Base-by-base conservation (phyloP, 192 early-diverging fungal species). In the Bifiguratus adelaidae region DNA sequence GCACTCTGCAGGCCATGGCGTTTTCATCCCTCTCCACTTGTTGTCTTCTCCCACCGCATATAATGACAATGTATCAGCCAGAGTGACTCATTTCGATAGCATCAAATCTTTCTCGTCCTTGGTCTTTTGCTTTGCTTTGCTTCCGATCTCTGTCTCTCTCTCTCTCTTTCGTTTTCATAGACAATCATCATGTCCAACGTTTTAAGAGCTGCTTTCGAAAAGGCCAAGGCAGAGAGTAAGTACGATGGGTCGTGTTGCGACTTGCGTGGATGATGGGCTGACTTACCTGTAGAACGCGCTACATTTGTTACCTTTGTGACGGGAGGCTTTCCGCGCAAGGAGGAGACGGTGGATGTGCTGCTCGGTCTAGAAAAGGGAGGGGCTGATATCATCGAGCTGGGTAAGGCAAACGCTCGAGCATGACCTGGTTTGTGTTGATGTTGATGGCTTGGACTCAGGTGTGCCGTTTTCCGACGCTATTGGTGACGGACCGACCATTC, bases 391-490 rank as follows among this genome's bases (percentile, higher is more conserved):
- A 89, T 99, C 54, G 96, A 99, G 68, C 72, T 99, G 16, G 95
- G 95, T 79, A 63, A 40, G 40, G 35, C 37, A 13, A 5, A 40
- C 15, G 6, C 22, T 7, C 1, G 5, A 15, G 5, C 5, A 15
- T 21, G 7, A 40, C 7, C 15, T 21, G 16, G 15, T 15, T 11
- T 15, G 37, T 40, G 7, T 5, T 40, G 18, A 13, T 40, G 7
- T 15, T 40, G 9, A 2, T 33, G 21, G 22, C 1, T 22, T 24
- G 37, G 44, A 30, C 43, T 20, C 26, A 83, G 82, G 82, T 27
- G 80, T 99, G 11, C 96, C 96, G 9, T 99, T 99, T 60, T 92
- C 94, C 20, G 96, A 99, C 56, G 94, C 96, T 25, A 73, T 96
- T 19, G 96, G 92, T 13, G 96, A 99, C 53, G 96, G 96, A 2